These are phyloP conservation scores for Cyclanthera cordifolia DNA, from an alignment of 306 rosid genomes.

Conservation along the genomic window DNA sequence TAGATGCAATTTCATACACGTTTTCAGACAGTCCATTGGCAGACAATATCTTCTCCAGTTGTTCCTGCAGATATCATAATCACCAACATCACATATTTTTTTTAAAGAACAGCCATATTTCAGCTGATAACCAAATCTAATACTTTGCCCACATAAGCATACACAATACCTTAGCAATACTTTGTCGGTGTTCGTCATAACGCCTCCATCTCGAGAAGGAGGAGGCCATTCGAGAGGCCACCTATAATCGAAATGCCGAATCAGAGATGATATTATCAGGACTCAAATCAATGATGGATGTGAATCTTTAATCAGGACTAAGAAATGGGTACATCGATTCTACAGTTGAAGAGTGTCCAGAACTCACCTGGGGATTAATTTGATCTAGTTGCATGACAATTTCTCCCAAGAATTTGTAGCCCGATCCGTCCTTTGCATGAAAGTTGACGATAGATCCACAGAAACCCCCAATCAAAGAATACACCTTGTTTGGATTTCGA, in stretches of 20 bases:
- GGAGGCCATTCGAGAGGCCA: conserved; percentile 94
- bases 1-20: conserved; percentile 88
- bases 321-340: not conserved
- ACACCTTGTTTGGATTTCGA: conserved; percentile 92
- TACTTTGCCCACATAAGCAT: not conserved
- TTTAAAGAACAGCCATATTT: too few relatives aligned
- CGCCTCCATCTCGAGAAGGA: conserved; percentile 96
- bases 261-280: not conserved
- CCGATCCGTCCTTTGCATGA: conserved; percentile 91
- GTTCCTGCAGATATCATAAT: conserved; percentile 47
- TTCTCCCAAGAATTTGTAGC: conserved; percentile 85
- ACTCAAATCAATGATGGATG: not conserved
- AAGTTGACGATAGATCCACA: conserved; percentile 80
- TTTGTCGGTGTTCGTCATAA: conserved; percentile 68
- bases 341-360: not conserved
- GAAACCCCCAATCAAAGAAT: conserved; percentile 92
- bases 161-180: conserved; percentile 54
- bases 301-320: not conserved
- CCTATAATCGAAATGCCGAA: conserved; percentile 29
- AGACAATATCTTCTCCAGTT: conserved; percentile 81
- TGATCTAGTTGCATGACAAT: conserved; percentile 67
- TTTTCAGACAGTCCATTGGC: conserved; percentile 80
- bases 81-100: not conserved
- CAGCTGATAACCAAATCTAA: not conserved
- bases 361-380: conserved; percentile 77